Base-by-base conservation (phyloP, 352 stramenopile genomes). In the Globisporangium okanoganense region DNA sequence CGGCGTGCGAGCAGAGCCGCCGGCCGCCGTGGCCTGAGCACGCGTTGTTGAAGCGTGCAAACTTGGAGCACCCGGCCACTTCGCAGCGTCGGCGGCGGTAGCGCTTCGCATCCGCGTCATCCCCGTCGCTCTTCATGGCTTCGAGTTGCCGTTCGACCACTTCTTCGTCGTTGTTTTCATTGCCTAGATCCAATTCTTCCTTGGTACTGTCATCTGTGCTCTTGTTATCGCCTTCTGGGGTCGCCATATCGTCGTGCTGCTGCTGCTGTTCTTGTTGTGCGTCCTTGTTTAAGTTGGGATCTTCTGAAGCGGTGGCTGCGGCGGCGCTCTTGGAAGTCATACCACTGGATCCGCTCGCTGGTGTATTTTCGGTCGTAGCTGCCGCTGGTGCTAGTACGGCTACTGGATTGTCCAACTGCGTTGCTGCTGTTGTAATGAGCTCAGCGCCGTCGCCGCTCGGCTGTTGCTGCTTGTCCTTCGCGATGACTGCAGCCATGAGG, bases 11-110 rank as follows among this genome's bases (percentile, higher is more conserved):
- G 59, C 82, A 92, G 43, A 92, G 67, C n/a, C 82, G 76, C n/a
- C 82, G 67, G 1, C 82, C 82, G 10, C 82, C 82, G 44, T 92
- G 82, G 5, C 78, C 82, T 8, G 82, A 92, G 54, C 82, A 90
- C 4, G 75, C 77, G 29, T 87, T 90, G 61, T 90, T 90, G 43
- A 88, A 92, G n/a, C 82, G 79, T 20, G 82, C 79, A 65, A 92
- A 92, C 62, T 92, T 92, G 47, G 66, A 72, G 53, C 82, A 92
- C 0, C 78, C 82, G 40, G 78, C 59, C 2, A 89, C 76, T 64
- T 89, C 71, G 33, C 82, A 92, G 24, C 71, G 78, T 12, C 82
- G 80, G 16, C 82, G 79, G 9, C 80, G 74, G 60, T 90, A 92
- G 4, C 73, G 72, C 67, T 90, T 90, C 14, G 50, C 22, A n/a